Base-by-base conservation (phyloP, 2,329 filamentous ascomycete species). In the Colletotrichum zoysiae region DNA sequence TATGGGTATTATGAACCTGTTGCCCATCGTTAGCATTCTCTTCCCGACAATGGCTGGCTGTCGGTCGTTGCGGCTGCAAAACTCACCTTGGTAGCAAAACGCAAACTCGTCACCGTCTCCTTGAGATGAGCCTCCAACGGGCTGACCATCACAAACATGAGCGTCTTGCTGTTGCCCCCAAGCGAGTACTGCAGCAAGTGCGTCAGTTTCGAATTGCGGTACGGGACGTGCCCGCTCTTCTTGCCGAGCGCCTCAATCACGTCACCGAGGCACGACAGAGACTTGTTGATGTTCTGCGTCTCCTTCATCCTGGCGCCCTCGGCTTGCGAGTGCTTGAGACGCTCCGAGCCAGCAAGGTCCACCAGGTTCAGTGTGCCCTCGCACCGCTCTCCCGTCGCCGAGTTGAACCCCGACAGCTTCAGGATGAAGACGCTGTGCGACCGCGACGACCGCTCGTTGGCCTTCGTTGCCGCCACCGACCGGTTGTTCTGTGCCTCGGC, bases 91-190 rank as follows among this genome's bases (percentile, higher is more conserved):
- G 94, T 97, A 20, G 96, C 96, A 82, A 99, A 99, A 78, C 96
- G 92, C 81, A 99, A 86, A 86, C 95, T 98, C 56, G 95, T 97
- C 79, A 98, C 86, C 3, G 95, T 98, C 86, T 99, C 96, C 78
- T 92, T 93, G 75, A 98, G 85, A 84, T 98, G 96, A 7, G 91
- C 93, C 84, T 97, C 93, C 71, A 98, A 85, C 44, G 96, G 96
- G 76, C 93, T 96, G 68, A 97, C 93, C 95, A 98, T 98, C 80
- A 98, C 94, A 81, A 99, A 97, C 96, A 99, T 99, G 77, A 99
- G 91, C 0, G 96, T 99, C 84, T 98, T 97, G 76, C 93, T 96
- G 81, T 97, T 98, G 20, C 96, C 96, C 5, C 96, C 95, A 9
- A 99, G 86, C 3, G 94, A 97, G 79, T 96, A 97, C 88, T 98